Base-by-base conservation (phyloP, 2,329 filamentous ascomycete genomes). In the Hypomyces perniciosus region DNA sequence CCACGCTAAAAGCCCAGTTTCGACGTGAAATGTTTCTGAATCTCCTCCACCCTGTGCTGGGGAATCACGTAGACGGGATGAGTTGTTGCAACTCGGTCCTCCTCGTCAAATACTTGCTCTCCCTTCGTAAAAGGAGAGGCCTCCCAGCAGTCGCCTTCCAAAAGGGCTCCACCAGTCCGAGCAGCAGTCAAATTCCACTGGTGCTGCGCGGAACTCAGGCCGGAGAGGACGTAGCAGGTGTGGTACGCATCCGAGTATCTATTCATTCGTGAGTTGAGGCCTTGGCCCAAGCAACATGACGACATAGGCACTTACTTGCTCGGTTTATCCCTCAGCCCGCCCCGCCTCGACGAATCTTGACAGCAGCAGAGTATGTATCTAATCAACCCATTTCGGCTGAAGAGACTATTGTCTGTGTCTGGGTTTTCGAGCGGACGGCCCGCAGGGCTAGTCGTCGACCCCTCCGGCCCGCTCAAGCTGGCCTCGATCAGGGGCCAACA, bases 401-500 rank as follows among this genome's bases (percentile, higher is more conserved):
- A 96, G 43, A 90, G 70, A 52, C 73, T 79, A 56, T 72, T 64
- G 34, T 66, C 57, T 46, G 64, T 61, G 42, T 63, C 61, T 48
- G 65, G 59, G 42, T 64, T 41, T 33, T 52, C 62, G 44, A 57
- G 55, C 55, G 60, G 54, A 51, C 61, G 62, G 58, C 60, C 62
- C 57, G 56, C 56, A 48, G 59, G 55, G 53, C 52, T 54, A 62
- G 62, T 58, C 56, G 55, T 58, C 52, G 61, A 59, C 54, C 57
- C 62, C 61, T 59, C 69, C 50, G 75, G 73, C 29, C 79, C 80
- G 58, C 79, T 78, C 52, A 93, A 71, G 49, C 85, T 85, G 51
- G 89, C 88, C 72, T 96, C 87, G 59, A 97, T 76, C 57, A 99
- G 72, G 42, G 92, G 86, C 89, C 91, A 99, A 72, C 91, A 97